Conservation (phyloP, 2,329 filamentous ascomycete genomes). For the Trichoderma koningii region DNA sequence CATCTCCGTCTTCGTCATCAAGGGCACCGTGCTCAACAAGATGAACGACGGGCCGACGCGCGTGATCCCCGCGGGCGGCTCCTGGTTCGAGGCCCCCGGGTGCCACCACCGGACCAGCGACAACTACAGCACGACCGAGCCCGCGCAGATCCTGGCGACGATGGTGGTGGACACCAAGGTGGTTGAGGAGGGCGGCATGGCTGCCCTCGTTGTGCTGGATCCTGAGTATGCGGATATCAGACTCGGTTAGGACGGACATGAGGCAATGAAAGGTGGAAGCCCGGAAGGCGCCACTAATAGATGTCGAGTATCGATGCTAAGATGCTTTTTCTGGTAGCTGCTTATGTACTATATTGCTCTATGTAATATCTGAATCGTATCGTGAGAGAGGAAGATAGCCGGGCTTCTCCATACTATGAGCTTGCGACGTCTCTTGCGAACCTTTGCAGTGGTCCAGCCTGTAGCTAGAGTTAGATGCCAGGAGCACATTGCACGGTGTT, state of each 20-base stretch:
- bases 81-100: conserved; percentile 32
- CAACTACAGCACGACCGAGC: conserved; percentile 30
- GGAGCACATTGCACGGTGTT: no score
- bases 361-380: no score
- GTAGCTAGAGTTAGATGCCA: no score
- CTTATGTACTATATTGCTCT: no score
- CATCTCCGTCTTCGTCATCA: conserved; percentile 29
- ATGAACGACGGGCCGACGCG: conserved; percentile 32
- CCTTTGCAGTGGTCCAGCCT: no score
- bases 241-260: not conserved
- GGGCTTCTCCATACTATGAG: no score
- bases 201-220: conserved; percentile 30
- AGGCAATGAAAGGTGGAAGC: not conserved
- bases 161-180: conserved; percentile 30
- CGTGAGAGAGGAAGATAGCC: no score
- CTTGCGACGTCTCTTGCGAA: no score
- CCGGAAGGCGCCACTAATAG: no score
- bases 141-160: conserved; percentile 28
- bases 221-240: conserved; percentile 29
- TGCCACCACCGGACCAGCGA: conserved; percentile 33
- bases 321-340: no score
- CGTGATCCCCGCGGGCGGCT: conserved; percentile 31
- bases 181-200: conserved; percentile 29
- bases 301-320: no score
- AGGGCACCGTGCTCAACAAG: conserved; percentile 33